Percentiles rank a stretch among this genome's conserved stretches.
These are phyloP conservation scores for Metschnikowia shivogae DNA, from an alignment of 805 yeast species.

Conservation along the genomic window DNA sequence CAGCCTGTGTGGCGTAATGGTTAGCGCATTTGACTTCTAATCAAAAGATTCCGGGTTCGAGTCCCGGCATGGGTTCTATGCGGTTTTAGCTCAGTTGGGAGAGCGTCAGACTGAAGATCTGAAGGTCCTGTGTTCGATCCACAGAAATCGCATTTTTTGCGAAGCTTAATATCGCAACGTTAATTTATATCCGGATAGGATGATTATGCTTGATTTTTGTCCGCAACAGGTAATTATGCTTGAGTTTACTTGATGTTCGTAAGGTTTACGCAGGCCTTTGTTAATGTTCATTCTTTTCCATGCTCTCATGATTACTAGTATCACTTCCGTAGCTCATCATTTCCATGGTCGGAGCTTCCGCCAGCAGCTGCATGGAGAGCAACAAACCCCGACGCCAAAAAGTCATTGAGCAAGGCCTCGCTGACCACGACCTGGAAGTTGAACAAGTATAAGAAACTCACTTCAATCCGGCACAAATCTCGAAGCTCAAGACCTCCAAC, in stretches of 20 bases:
- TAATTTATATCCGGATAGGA: too few relatives aligned
- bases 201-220: too few relatives aligned
- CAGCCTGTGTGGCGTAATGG: slow-evolving; percentile 21
- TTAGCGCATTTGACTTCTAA: slow-evolving; percentile 21
- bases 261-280: too few relatives aligned
- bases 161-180: too few relatives aligned
- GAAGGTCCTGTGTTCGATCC: slow-evolving; percentile 23
- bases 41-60: slow-evolving; percentile 21
- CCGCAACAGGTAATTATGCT: too few relatives aligned
- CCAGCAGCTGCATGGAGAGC: slow-evolving; percentile 21
- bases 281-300: neutral
- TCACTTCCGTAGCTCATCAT: too few relatives aligned
- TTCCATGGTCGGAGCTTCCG: too few relatives aligned
- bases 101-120: slow-evolving; percentile 29
- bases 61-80: slow-evolving; percentile 21
- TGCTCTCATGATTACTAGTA: neutral
- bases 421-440: slow-evolving; percentile 49
- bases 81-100: slow-evolving; percentile 32
- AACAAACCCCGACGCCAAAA: slow-evolving; percentile 29
- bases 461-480: slow-evolving; percentile 48
- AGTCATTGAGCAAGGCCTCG: slow-evolving; percentile 28
- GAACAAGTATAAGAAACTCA: slow-evolving; percentile 45
- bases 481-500: slow-evolving; percentile 41
- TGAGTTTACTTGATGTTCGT: too few relatives aligned
- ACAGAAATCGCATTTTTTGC: slow-evolving; percentile 18